Evolutionary conservation across 140 eudicot genomes (phyloP), one percentile per base, ranked within the genome.

Genomic region (Bidens hawaiensis): DNA sequence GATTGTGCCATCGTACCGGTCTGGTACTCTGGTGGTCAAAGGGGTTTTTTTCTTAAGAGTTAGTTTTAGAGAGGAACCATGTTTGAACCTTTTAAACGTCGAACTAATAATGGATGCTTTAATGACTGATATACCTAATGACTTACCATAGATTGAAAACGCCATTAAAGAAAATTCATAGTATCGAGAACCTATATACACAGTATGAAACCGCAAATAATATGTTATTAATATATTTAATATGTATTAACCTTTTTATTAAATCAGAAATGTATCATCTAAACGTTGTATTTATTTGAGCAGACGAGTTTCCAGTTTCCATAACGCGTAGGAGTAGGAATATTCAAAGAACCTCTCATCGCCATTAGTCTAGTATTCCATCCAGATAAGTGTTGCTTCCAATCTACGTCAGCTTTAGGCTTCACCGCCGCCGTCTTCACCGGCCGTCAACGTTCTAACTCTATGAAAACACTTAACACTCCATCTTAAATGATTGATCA

Each of bases 351-450:
- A 59, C 33, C 15, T 43, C 40, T 60, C 55, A 55, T 64, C 65
- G 62, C 67, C 30, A 67, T 18, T 40, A 68, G 63, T 38, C 57
- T n/a, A 0, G n/a, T n/a, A 22, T 54, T 56, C 57, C 66, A 48
- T 68, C 67, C 67, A 65, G 72, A 62, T 75, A 67, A 62, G 28
- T 59, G 47, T 64, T 25, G 47, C 80, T 69, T 84, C 41, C 12
- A 53, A 40, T 77, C 61, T 69, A 86, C 95, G 84, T 71, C 48
- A 74, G 53, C 89, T 85, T 82, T 75, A 72, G 49, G 81, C 87
- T 79, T 30, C 76, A 71, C 90, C 90, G 75, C 62, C 78, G 95
- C 78, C 95, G 95, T 72, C 71, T 86, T 77, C 81, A 77, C 90
- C 95, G 95, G 87, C 83, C 81, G 90, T 86, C 95, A 86, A 86